Evolutionary conservation across 108 stramenopile species (phyloP).

Genomic region (Hondaea fermentalgiana): DNA sequence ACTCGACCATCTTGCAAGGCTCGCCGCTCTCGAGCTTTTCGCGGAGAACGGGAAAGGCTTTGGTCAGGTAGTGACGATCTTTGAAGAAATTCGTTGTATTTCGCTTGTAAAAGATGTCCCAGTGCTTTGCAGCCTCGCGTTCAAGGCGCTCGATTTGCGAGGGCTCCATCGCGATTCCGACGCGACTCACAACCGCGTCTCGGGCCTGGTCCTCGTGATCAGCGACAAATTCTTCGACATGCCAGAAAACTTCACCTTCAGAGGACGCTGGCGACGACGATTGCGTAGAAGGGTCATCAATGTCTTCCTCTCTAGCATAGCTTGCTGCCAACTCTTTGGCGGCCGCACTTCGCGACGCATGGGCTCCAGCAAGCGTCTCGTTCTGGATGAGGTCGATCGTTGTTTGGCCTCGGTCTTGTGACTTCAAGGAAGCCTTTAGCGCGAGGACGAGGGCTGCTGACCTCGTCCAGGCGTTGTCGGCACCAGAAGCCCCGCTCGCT

Average conservation of each 20-base stretch:
- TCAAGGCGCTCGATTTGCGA: not conserved
- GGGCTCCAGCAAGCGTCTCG: not conserved
- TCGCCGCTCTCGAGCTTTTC: not conserved
- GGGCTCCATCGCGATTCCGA: not conserved
- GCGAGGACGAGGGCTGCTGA: no score
- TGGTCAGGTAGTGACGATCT: constrained; percentile 31
- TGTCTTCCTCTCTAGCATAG: not conserved
- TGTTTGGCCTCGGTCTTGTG: no score
- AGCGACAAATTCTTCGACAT: not conserved
- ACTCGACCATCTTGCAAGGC: constrained; percentile 17
- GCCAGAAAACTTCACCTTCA: not conserved
- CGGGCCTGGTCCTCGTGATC: not conserved
- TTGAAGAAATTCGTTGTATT: constrained; percentile 37
- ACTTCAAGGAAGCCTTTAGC: no score
- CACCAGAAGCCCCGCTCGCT: no score
- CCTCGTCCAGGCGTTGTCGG: no score
- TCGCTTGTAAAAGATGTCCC: constrained; percentile 35
- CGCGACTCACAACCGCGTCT: not conserved
- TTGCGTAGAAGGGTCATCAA: not conserved
- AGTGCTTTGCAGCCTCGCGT: constrained; percentile 3
- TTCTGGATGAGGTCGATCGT: not conserved
- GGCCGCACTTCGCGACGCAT: not conserved
- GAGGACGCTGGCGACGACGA: not conserved
- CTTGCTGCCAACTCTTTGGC: not conserved
- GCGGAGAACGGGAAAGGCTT: constrained; percentile 14